Conservation (phyloP, 2,329 filamentous ascomycete genomes). For the Hirsutella thompsonii region DNA sequence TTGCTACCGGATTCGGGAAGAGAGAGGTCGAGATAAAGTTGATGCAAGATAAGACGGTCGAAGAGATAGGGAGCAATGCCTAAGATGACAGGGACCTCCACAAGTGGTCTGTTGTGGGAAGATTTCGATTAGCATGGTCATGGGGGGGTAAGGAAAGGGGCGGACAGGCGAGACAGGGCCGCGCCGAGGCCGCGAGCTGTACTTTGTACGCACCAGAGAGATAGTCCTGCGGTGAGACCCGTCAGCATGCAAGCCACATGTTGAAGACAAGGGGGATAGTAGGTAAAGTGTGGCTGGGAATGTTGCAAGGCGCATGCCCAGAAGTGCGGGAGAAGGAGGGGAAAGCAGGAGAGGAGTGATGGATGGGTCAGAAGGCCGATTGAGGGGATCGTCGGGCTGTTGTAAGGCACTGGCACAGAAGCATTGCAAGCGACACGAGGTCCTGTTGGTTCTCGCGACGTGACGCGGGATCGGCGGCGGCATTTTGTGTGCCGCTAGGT, state of each 20-base stretch:
- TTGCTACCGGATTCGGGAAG: constrained; percentile 21
- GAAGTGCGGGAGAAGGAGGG: not conserved
- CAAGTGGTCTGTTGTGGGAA: constrained; percentile 22
- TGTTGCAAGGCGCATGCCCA: too few relatives aligned
- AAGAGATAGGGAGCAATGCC: constrained; percentile 10
- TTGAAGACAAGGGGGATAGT: constrained; percentile 4
- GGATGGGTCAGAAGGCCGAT: not conserved
- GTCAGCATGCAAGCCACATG: constrained; percentile 27
- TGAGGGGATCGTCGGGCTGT: too few relatives aligned
- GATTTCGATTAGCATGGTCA: constrained; percentile 8
- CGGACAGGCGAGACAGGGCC: constrained; percentile 23
- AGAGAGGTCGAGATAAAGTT: constrained; percentile 3
- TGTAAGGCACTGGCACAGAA: too few relatives aligned
- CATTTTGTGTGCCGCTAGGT: too few relatives aligned
- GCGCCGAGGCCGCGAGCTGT: constrained; percentile 2
- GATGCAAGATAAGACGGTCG: constrained; percentile 7
- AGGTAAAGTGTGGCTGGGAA: not conserved
- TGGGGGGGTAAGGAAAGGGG: constrained; percentile 15
- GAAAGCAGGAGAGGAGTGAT: not conserved
- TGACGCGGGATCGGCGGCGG: too few relatives aligned
- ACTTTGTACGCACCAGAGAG: constrained; percentile 49
- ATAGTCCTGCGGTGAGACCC: constrained; percentile 46
- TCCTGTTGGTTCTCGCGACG: too few relatives aligned
- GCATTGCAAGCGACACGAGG: too few relatives aligned
- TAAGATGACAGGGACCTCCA: constrained; percentile 26